These are phyloP conservation scores for Parascedosporium putredinis DNA, from an alignment of 2,329 filamentous ascomycete genomes.

Conservation along the genomic window DNA sequence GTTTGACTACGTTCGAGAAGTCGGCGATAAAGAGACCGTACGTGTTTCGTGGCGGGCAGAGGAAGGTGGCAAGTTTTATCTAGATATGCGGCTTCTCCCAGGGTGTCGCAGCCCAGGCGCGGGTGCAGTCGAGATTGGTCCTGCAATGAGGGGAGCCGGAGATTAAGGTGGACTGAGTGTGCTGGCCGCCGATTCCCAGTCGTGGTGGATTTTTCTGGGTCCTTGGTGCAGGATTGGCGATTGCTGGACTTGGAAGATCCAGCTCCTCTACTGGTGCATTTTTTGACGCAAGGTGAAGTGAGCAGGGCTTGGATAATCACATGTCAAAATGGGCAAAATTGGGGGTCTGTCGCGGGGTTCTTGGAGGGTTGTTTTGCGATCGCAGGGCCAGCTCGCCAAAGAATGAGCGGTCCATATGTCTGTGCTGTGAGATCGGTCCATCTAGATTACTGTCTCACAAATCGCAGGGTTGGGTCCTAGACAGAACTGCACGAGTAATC, in stretches of 20 bases:
- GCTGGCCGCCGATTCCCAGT: background rate
- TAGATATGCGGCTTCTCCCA: background rate
- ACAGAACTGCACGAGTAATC: no score
- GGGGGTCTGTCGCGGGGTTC: background rate
- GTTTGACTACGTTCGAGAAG: no score
- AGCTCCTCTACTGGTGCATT: no score
- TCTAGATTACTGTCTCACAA: no score
- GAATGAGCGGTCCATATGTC: no score
- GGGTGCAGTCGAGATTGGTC: background rate
- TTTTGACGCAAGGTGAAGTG: background rate
- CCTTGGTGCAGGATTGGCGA: no score
- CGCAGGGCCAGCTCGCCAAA: background rate
- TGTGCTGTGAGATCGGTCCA: no score
- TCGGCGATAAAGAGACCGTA: no score
- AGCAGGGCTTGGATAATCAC: background rate
- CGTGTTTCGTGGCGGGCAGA: no score
- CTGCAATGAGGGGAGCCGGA: background rate
- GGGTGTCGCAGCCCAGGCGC: background rate
- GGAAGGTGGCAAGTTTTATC: background rate
- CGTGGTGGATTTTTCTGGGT: background rate
- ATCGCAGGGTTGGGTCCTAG: no score
- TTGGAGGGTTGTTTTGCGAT: no score
- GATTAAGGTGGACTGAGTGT: background rate
- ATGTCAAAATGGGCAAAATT: background rate
- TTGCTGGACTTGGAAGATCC: background rate